Evolutionary conservation across 345 rosid genomes (phyloP).

Genomic region (Melaleuca quinquenervia): DNA sequence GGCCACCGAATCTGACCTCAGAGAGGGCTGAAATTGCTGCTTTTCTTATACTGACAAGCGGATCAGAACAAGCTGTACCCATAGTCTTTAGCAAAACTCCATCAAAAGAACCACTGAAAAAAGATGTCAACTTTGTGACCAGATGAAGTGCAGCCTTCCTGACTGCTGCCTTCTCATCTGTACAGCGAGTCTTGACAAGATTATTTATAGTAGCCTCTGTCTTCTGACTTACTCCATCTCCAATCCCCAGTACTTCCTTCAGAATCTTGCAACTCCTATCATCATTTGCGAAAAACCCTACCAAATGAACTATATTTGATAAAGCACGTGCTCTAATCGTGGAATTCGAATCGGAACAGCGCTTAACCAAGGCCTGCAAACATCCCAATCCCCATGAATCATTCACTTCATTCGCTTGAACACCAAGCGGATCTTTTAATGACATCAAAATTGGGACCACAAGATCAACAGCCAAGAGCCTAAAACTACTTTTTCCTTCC

Average conservation of each 20-base stretch:
- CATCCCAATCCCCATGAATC: slow-evolving; percentile 51
- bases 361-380: slow-evolving; percentile 53
- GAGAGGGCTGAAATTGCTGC: slow-evolving; percentile 82
- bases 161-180: slow-evolving; percentile 81
- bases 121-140: slow-evolving; percentile 52
- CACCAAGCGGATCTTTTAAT: slow-evolving; percentile 36
- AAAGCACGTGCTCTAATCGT: slow-evolving; percentile 70
- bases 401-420: slow-evolving; percentile 9
- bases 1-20: slow-evolving; percentile 45
- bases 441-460: slow-evolving; percentile 39
- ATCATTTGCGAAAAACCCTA: slow-evolving; percentile 42
- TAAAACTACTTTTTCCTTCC: slow-evolving; percentile 57
- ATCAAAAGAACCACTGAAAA: slow-evolving; percentile 57
- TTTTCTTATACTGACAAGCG: slow-evolving; percentile 87
- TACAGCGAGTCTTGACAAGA: slow-evolving; percentile 59
- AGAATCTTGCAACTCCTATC: slow-evolving; percentile 29
- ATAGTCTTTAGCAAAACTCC: slow-evolving; percentile 53
- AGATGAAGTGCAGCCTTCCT: slow-evolving; percentile 77
- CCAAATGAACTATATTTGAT: slow-evolving; percentile 72
- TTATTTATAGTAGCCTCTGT: slow-evolving; percentile 30
- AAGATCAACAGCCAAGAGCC: slow-evolving; percentile 80
- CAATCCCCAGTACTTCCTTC: slow-evolving; percentile 44
- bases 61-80: slow-evolving; percentile 90
- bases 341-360: slow-evolving; percentile 55
- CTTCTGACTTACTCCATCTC: slow-evolving; percentile 15